phyloP scores from a whole-genome alignment of 768 basidiomycete species.

The Russula foetens region DNA sequence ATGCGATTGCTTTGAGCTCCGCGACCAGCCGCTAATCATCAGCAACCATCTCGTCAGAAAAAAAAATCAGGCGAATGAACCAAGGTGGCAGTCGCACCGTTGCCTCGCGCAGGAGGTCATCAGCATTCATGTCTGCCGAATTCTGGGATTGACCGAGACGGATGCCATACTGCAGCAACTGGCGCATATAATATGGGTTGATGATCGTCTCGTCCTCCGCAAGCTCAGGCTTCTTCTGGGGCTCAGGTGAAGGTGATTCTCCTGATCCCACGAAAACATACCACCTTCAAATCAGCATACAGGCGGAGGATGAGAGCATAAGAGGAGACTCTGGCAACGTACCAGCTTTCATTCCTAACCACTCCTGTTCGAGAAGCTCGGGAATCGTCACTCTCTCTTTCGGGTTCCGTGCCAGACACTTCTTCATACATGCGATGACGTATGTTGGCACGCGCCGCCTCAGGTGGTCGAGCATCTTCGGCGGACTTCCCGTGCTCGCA shows the following conservation, averaged over 20 bases:
- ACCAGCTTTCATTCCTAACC: constrained; percentile 63
- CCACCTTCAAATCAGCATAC: constrained; percentile 1
- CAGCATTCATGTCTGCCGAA: constrained; percentile 5
- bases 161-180: constrained; percentile 64
- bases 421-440: constrained; percentile 77
- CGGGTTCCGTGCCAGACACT: constrained; percentile 69
- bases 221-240: constrained; percentile 31
- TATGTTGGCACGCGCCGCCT: constrained; percentile 61
- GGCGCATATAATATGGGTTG: constrained; percentile 72
- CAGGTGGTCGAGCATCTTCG: constrained; percentile 59
- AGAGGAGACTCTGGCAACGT: constrained; percentile 21
- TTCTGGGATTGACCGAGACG: constrained; percentile 39
- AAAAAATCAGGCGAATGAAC: neutral
- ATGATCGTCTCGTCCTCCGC: constrained; percentile 59
- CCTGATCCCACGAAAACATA: constrained; percentile 17
- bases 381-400: constrained; percentile 86
- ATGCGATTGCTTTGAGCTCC: constrained; percentile 17
- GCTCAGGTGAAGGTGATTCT: constrained; percentile 24
- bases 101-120: constrained; percentile 36
- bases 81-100: neutral
- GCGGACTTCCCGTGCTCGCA: constrained; percentile 29
- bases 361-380: constrained; percentile 73
- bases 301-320: neutral
- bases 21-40: constrained; percentile 16
- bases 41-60: neutral